Evolutionary conservation across 257 asterid species (phyloP).

Genomic region (Handroanthus guayacan): DNA sequence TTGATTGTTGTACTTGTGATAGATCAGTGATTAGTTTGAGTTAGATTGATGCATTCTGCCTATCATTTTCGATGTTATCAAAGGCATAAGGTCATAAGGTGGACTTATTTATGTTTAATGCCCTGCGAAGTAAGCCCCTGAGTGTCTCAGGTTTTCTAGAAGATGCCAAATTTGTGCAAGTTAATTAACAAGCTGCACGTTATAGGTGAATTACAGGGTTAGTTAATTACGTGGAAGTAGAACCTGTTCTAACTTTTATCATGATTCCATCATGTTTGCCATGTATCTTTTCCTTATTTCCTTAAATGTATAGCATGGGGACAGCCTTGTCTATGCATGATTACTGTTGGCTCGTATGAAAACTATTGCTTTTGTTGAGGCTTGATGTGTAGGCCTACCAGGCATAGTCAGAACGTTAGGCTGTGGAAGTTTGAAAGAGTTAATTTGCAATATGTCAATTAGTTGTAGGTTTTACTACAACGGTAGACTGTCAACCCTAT

Average conservation of each 20-base stretch:
- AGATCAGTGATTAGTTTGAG: not conserved
- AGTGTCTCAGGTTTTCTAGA: not conserved
- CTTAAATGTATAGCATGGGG: not conserved
- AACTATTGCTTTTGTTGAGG: no score
- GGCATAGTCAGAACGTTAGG: no score
- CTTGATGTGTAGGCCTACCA: no score
- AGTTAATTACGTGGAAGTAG: not conserved
- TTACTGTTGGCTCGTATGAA: not conserved
- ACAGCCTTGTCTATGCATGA: not conserved
- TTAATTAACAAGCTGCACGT: not conserved
- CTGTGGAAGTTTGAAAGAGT: no score
- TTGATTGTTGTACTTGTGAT: not conserved
- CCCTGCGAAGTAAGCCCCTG: not conserved
- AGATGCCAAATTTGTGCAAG: constrained; percentile 7
- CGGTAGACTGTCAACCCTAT: no score
- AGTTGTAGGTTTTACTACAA: no score
- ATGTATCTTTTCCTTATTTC: not conserved
- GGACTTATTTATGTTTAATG: not conserved
- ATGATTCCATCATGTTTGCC: not conserved
- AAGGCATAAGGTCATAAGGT: not conserved
- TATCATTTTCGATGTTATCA: constrained; percentile 6
- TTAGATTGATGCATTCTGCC: not conserved
- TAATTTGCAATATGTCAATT: no score
- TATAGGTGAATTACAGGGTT: not conserved
- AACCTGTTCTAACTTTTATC: not conserved